Percentiles rank a stretch among this genome's conserved stretches.
phyloP scores from a whole-genome alignment of 139 green algal species.

The Chlamydomonas eustigma region DNA sequence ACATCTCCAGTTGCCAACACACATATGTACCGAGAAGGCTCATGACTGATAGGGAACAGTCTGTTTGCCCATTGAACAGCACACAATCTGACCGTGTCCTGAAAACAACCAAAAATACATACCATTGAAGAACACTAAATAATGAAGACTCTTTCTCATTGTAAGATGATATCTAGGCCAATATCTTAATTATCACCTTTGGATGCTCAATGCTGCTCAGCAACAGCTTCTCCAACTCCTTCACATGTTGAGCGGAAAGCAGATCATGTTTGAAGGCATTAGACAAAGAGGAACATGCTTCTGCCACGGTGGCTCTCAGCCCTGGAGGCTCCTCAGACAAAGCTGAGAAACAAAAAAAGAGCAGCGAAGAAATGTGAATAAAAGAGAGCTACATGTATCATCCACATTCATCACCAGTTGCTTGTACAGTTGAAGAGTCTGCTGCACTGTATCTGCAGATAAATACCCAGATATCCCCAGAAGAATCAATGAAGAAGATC shows the following conservation, averaged over 20 bases:
- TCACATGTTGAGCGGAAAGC: not conserved
- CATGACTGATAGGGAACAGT: constrained; percentile 69
- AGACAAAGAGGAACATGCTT: constrained; percentile 54
- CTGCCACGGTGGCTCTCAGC: constrained; percentile 63
- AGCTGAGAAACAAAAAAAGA: constrained; percentile 35
- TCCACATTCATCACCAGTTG: too few relatives aligned
- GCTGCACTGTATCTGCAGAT: too few relatives aligned
- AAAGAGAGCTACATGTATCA: too few relatives aligned
- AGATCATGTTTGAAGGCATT: constrained; percentile 39
- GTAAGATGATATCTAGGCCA: too few relatives aligned
- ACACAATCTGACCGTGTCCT: constrained; percentile 54
- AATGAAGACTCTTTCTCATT: too few relatives aligned
- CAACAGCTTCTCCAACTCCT: constrained; percentile 53
- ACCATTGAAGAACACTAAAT: too few relatives aligned
- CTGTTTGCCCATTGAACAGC: constrained; percentile 76
- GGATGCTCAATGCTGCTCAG: constrained; percentile 40
- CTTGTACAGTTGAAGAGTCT: too few relatives aligned
- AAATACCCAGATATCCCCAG: too few relatives aligned
- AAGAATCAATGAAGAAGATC: too few relatives aligned
- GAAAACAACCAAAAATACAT: too few relatives aligned
- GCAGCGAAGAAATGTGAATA: not conserved
- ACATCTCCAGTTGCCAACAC: constrained; percentile 55
- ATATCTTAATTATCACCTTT: constrained; percentile 19
- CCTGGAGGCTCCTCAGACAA: constrained; percentile 55
- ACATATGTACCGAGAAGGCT: constrained; percentile 39